Evolutionary conservation across 2,329 filamentous ascomycete genomes (phyloP).

Genomic region (Madurella mycetomatis): DNA sequence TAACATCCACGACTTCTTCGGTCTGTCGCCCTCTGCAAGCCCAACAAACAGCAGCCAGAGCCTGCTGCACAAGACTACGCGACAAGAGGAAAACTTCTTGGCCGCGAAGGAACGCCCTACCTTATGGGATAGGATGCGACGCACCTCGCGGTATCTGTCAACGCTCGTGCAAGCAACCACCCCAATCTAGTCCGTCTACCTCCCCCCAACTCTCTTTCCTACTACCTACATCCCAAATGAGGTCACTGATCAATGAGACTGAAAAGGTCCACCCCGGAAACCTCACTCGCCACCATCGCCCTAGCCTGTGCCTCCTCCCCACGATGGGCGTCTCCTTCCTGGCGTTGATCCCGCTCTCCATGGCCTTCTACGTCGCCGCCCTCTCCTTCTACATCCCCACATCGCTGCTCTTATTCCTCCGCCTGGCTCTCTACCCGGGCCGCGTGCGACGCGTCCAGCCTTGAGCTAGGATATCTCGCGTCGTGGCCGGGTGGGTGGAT

Average conservation of each 20-base stretch:
- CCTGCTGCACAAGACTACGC: neutral
- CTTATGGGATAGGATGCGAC: too few species aligned
- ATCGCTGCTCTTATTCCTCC: constrained; percentile 6
- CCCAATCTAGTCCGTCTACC: constrained; percentile 8
- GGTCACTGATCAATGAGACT: too few species aligned
- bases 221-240: too few species aligned
- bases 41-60: neutral
- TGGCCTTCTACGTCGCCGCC: constrained; percentile 9
- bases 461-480: neutral
- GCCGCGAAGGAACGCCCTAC: neutral
- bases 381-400: constrained; percentile 3
- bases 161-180: constrained; percentile 8
- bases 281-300: constrained; percentile 5
- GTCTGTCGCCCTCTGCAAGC: constrained; percentile 1
- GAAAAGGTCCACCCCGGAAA: constrained; percentile 14
- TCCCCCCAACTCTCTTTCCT: neutral
- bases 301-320: constrained; percentile 11
- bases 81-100: neutral
- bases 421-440: neutral
- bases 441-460: neutral
- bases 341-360: constrained; percentile 1
- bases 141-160: neutral
- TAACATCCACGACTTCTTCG: constrained; percentile 21
- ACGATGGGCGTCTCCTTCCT: neutral
- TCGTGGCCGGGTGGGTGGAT: constrained; percentile 7